Percentiles rank a stretch among this genome's conserved stretches.
phyloP scores from a whole-genome alignment of 2,329 filamentous ascomycete species.

The Calcarisporium arbuscula region DNA sequence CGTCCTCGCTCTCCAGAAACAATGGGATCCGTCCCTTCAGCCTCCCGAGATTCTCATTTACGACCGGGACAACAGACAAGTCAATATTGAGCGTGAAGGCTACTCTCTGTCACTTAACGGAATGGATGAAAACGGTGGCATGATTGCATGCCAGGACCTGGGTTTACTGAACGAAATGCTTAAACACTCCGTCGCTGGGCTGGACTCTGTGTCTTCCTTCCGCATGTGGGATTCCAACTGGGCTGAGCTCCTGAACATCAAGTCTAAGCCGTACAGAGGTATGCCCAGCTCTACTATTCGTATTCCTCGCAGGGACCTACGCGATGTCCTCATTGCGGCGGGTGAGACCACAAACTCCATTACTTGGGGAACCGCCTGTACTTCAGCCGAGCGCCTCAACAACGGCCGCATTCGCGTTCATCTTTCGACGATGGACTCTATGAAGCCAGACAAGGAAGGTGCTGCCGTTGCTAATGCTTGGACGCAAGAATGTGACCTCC shows the following conservation, averaged over 20 bases:
- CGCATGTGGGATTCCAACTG: constrained; percentile 34
- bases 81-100: constrained; percentile 18
- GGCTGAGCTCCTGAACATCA: constrained; percentile 25
- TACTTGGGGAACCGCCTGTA: no score
- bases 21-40: constrained; percentile 20
- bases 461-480: no score
- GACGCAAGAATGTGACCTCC: constrained; percentile 35
- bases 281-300: background rate
- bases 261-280: constrained; percentile 18
- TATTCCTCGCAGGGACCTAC: constrained; percentile 1
- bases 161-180: constrained; percentile 25
- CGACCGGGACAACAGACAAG: constrained; percentile 26
- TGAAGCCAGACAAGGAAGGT: no score
- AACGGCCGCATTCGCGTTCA: constrained; percentile 18
- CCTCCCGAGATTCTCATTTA: constrained; percentile 26
- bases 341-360: constrained; percentile 2
- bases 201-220: constrained; percentile 25
- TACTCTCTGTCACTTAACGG: constrained; percentile 28
- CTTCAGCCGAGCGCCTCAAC: constrained; percentile 14
- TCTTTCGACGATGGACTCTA: no score
- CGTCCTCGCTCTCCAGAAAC: constrained; percentile 26
- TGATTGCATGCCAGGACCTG: constrained; percentile 26
- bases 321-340: background rate
- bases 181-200: constrained; percentile 18
- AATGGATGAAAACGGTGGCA: constrained; percentile 19